Evolutionary conservation across 768 basidiomycete species (phyloP).

Genomic region (Sarcodon aspratus): DNA sequence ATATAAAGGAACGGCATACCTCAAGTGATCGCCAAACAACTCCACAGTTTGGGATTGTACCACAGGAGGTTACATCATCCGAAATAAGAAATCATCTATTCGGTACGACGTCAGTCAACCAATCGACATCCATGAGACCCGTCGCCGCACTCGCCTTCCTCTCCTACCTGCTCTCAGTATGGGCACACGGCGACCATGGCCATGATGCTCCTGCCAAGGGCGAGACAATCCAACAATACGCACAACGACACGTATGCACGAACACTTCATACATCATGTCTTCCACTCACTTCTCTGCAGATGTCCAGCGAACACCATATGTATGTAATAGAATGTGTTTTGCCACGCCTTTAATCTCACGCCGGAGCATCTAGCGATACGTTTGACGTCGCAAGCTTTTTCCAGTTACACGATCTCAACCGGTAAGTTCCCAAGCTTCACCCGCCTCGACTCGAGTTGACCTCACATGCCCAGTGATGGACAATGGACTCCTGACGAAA

Average conservation of each 20-base stretch:
- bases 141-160: constrained; percentile 30
- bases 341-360: background rate
- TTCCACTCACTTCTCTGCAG: constrained; percentile 23
- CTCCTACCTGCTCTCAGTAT: constrained; percentile 16
- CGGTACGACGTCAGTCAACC: too few species aligned
- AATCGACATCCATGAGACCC: constrained; percentile 31
- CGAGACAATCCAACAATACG: constrained; percentile 75
- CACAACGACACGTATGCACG: constrained; percentile 70
- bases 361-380: constrained; percentile 44
- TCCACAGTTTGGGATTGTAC: too few species aligned
- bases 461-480: constrained; percentile 45
- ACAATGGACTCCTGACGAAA: constrained; percentile 74
- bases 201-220: constrained; percentile 34
- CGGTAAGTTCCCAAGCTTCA: constrained; percentile 28
- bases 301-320: constrained; percentile 89
- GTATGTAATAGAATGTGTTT: constrained; percentile 24
- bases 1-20: too few species aligned
- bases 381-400: constrained; percentile 83
- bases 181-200: constrained; percentile 56
- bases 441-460: background rate
- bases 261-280: background rate
- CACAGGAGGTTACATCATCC: too few species aligned
- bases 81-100: too few species aligned
- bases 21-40: too few species aligned
- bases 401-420: constrained; percentile 91